Percentiles rank a stretch among this genome's conserved stretches.
Conservation (phyloP, 441 rosid genomes). For the Eruca vesicaria region DNA sequence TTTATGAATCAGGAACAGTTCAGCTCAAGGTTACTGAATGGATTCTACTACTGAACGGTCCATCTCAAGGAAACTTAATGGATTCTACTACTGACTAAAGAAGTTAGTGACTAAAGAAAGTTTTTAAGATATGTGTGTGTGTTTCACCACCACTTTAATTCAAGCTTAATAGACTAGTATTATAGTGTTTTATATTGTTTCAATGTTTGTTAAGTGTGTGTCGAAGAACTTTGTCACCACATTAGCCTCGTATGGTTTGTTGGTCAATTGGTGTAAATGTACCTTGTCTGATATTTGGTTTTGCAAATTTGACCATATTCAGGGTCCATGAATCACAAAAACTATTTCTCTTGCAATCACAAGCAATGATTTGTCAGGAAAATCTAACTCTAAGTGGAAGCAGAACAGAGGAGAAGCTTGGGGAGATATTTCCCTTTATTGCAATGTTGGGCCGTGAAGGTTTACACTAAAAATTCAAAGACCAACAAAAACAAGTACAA, state of each 20-base stretch:
- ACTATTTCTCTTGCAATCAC: background rate
- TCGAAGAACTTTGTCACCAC: background rate
- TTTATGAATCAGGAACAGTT: constrained; percentile 23
- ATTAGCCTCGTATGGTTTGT: background rate
- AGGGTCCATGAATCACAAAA: background rate
- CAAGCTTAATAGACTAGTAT: background rate
- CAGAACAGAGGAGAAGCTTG: background rate
- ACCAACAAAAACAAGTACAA: background rate
- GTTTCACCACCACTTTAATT: background rate
- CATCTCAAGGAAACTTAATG: constrained; percentile 15
- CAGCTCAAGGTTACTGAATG: constrained; percentile 14
- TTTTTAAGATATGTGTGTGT: background rate
- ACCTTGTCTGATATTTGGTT: background rate
- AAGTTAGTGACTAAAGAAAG: background rate
- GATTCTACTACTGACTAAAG: constrained; percentile 20
- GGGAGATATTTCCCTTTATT: background rate
- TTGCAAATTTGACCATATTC: background rate
- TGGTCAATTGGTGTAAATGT: background rate
- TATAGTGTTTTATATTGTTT: background rate
- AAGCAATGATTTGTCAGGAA: too few species aligned
- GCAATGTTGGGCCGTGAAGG: background rate
- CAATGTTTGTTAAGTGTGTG: constrained; percentile 4
- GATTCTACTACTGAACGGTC: constrained; percentile 29
- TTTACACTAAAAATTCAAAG: background rate
- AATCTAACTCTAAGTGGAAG: background rate